Conservation (phyloP, 345 rosid species). For the Eucalyptus pumila region DNA sequence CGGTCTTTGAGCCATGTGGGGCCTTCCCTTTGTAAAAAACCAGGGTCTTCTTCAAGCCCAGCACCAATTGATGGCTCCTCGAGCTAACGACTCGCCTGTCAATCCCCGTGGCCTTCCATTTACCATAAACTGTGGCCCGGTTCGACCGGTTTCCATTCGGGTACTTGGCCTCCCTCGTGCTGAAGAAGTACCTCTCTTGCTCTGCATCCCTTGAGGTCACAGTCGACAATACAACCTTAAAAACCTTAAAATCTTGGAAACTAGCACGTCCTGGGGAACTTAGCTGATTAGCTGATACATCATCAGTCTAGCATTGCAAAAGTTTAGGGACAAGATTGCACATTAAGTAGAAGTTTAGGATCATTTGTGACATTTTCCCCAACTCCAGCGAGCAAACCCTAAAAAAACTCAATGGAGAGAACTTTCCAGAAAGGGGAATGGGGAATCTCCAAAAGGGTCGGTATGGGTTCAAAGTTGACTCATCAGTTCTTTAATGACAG, state of each 20-base stretch:
- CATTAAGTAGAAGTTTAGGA: too few relatives aligned
- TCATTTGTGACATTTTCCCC: too few relatives aligned
- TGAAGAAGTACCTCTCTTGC: slow-evolving; percentile 72
- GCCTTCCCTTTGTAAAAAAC: slow-evolving; percentile 60
- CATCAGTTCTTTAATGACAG: neutral
- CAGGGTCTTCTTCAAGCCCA: slow-evolving; percentile 72
- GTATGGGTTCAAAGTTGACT: slow-evolving; percentile 30
- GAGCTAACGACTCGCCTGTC: slow-evolving; percentile 44
- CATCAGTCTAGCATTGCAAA: neutral
- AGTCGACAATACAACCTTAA: neutral
- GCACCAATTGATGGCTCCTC: slow-evolving; percentile 8
- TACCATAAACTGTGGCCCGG: slow-evolving; percentile 51
- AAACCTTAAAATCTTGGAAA: neutral
- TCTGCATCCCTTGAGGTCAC: slow-evolving; percentile 19
- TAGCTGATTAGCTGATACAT: neutral
- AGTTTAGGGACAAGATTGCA: neutral
- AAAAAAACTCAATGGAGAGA: neutral
- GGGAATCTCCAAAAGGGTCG: slow-evolving; percentile 17
- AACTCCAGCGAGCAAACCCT: neutral
- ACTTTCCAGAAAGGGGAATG: slow-evolving; percentile 3
- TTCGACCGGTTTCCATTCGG: slow-evolving; percentile 38
- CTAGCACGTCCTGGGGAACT: neutral
- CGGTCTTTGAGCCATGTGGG: slow-evolving; percentile 48
- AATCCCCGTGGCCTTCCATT: slow-evolving; percentile 69
- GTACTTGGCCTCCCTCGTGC: slow-evolving; percentile 51